Conservation (phyloP, 805 yeast species). For the Zygotorulaspora sp. region DNA sequence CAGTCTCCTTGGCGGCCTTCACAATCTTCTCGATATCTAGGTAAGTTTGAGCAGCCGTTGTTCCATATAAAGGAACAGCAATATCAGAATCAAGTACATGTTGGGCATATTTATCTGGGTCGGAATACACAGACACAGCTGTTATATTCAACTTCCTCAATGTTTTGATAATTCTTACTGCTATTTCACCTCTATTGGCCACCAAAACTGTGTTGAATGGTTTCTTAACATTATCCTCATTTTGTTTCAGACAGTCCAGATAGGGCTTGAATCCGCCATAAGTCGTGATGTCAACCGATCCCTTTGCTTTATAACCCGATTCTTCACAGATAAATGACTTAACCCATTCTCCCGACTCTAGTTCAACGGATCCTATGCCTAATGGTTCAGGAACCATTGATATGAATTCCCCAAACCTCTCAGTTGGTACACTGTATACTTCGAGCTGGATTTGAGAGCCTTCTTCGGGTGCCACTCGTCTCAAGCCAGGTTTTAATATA, state of each 20-base stretch:
- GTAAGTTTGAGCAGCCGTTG: conserved; percentile 87
- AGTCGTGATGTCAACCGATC: conserved; percentile 74
- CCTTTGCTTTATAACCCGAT: conserved; percentile 65
- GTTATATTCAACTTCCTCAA: conserved; percentile 72
- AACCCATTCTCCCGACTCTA: conserved; percentile 74
- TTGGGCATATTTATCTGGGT: conserved; percentile 81
- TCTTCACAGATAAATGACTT: conserved; percentile 96
- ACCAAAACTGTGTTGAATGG: conserved; percentile 84
- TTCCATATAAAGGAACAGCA: conserved; percentile 74
- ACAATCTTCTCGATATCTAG: conserved; percentile 80
- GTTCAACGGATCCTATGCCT: conserved; percentile 91
- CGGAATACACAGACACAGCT: conserved; percentile 86
- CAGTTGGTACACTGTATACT: conserved; percentile 76
- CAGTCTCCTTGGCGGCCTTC: conserved; percentile 74
- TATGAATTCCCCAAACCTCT: conserved; percentile 76
- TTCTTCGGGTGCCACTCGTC: conserved; percentile 48
- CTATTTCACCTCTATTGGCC: conserved; percentile 97
- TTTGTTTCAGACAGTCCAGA: conserved; percentile 21
- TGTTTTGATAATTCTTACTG: conserved; percentile 88
- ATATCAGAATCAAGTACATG: conserved; percentile 83
- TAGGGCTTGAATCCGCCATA: conserved; percentile 87
- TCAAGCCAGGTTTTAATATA: conserved; percentile 82
- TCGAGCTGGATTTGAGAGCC: conserved; percentile 72
- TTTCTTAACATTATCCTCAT: conserved; percentile 37
- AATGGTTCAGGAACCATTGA: conserved; percentile 89